Base-by-base conservation (phyloP, 2,329 filamentous ascomycete species). In the Arachnopeziza araneosa region DNA sequence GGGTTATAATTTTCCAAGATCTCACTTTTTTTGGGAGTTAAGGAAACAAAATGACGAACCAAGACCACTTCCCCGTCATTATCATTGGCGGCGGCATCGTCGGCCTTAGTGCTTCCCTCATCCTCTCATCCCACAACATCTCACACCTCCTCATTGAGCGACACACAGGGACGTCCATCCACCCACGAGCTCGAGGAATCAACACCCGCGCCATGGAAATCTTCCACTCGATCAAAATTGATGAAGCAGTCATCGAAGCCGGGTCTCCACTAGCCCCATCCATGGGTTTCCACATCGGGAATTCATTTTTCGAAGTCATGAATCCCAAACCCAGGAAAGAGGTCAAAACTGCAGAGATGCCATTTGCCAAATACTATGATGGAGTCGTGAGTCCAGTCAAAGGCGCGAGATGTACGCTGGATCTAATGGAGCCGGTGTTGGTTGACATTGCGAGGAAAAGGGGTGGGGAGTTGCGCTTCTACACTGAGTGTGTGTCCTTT, bases 41-140 rank as follows among this genome's bases (percentile, higher is more conserved):
- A n/a, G n/a, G n/a, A 44, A 44, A 3, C 17, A 19, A 44, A 6
- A 52, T 52, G n/a, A 17, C n/a, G 14, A 22, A 3, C 2, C 50
- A 22, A 52, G 50, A 52, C 2, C 8, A 22, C 24, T 23, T 58
- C 48, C 67, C 66, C 24, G 68, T 77, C 44, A 68, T 77, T 10
- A 70, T 78, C 24, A 66, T 78, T 1, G 76, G 76, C 19, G 75
- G 73, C 19, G 74, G 73, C 26, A 70, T 77, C 1, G 73, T 76
- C 24, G 76, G 76, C 23, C 71, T 78, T 12, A 72, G 71, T 1
- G 70, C 74, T 26, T 73, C 75, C 1, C 67, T 78, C 26, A 74
- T 72, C 58, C 70, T 77, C 52, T 64, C 72, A 14, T 64, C 67
- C 1, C 65, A 72, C 9, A 55, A 67, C 24, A 66, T 77, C 7